Conservation (phyloP, 2,329 filamentous ascomycete species). For the Aspergillus tamarii region DNA sequence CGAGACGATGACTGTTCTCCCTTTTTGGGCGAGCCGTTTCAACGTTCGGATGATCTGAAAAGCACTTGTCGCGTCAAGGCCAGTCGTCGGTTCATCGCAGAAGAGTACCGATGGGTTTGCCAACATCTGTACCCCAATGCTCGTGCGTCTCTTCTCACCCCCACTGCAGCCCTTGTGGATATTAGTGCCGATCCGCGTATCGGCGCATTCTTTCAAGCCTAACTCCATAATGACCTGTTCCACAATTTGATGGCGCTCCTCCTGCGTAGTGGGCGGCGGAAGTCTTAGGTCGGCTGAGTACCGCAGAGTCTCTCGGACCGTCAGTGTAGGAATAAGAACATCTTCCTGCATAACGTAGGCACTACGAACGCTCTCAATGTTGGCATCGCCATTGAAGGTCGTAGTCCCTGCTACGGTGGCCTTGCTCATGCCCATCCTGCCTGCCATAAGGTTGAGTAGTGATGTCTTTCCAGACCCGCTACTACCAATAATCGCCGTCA, state of each 20-base stretch:
- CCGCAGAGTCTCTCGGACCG: constrained; percentile 72
- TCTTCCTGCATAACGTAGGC: constrained; percentile 74
- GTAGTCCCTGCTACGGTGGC: constrained; percentile 56
- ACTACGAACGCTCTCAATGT: constrained; percentile 51
- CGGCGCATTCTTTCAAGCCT: constrained; percentile 74
- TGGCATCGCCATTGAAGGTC: constrained; percentile 63
- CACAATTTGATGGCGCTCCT: constrained; percentile 66
- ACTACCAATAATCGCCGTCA: constrained; percentile 76
- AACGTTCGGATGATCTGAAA: constrained; percentile 73
- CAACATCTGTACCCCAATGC: constrained; percentile 77
- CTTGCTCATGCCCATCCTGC: constrained; percentile 64
- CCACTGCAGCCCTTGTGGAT: constrained; percentile 76
- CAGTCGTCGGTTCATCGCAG: constrained; percentile 76
- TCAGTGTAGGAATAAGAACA: constrained; percentile 71
- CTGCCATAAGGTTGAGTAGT: constrained; percentile 70
- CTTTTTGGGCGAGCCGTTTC: constrained; percentile 68
- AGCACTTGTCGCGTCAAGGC: constrained; percentile 74
- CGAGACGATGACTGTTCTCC: constrained; percentile 71
- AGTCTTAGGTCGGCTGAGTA: constrained; percentile 75
- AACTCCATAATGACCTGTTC: constrained; percentile 77
- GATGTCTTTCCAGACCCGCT: constrained; percentile 75
- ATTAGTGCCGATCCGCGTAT: constrained; percentile 72
- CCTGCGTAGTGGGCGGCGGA: constrained; percentile 62
- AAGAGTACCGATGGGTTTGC: constrained; percentile 78
- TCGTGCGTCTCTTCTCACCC: constrained; percentile 75